Base-by-base conservation (phyloP, 306 rosid genomes). In the Fagus sylvatica region DNA sequence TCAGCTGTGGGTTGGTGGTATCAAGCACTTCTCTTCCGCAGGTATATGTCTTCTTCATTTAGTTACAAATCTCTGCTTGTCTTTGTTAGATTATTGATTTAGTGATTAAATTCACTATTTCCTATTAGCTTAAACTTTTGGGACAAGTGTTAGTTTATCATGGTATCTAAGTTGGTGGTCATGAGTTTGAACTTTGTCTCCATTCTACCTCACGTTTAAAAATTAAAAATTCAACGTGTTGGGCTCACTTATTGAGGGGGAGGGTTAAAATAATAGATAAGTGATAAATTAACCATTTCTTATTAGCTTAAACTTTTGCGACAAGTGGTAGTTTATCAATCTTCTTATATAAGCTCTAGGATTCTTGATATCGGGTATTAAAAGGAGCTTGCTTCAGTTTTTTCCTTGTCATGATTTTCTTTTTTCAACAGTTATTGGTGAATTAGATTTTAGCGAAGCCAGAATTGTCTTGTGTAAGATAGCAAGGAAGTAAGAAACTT, bases 1-100 rank as follows among this genome's bases (percentile, higher is more conserved):
- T 84, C 88, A 85, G 87, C 87, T 76, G 81, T 72, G 80, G 88
- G 78, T 77, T 68, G 91, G 85, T 77, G 87, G 85, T 76, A 84
- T 86, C 87, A 91, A 85, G 78, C 80, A 77, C 86, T 92, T 84
- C 85, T 95, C 98, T 37, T 88, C 97, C 73, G 68, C 92, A 87
- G 98, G 98, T 92, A 87, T 74, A 72, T 2, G 49, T 34, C 64
- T 60, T 53, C 74, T 78, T 39, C 69, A 64, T 71, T 72, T 53
- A 33, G 56, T 62, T 69, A 75, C 64, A 62, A 43, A 15, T 77
- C 32, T 56, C 69, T 37, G 71, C 49, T 65, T 37, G 51, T 46
- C 51, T 46, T 46, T 46, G 51, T 8, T 4, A 46, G 51, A 46
- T 8, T 46, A 46, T 8, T 46, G 51, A 3, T 46, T 46, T 43